These are phyloP conservation scores for Catharanthus roseus DNA, from an alignment of 257 asterid species.

Conservation along the genomic window DNA sequence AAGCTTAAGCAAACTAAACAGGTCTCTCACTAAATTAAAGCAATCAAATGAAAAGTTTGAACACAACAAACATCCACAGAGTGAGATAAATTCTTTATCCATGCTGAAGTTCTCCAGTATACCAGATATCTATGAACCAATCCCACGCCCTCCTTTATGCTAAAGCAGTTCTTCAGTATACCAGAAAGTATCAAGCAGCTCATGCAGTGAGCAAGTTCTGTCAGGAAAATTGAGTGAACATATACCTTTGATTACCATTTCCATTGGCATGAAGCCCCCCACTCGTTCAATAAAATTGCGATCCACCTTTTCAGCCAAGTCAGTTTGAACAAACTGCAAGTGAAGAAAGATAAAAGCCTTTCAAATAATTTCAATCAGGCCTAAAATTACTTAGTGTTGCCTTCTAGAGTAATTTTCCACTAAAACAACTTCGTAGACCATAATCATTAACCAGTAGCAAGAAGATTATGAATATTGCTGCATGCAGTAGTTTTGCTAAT, in stretches of 20 bases:
- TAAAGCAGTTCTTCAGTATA: constrained; percentile 3
- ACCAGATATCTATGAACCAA: neutral
- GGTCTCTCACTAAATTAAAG: neutral
- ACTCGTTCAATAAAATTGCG: constrained; percentile 29
- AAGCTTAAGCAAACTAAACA: neutral
- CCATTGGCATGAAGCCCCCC: constrained; percentile 87
- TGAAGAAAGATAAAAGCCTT: constrained; percentile 8
- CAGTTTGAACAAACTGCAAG: constrained; percentile 80
- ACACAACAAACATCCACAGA: too few relatives aligned
- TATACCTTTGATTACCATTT: constrained; percentile 72
- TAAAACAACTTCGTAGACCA: neutral
- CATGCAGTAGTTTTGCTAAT: neutral
- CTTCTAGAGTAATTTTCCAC: neutral
- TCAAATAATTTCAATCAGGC: neutral
- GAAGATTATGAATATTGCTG: neutral
- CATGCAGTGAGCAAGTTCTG: neutral
- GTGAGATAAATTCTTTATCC: too few relatives aligned
- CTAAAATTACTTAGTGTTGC: neutral
- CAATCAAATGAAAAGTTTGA: too few relatives aligned
- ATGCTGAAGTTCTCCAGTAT: too few relatives aligned
- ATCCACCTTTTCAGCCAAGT: constrained; percentile 47
- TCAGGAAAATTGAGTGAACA: neutral
- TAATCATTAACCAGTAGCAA: neutral
- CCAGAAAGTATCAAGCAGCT: too few relatives aligned
- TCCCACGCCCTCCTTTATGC: neutral